Evolutionary conservation across 2,329 filamentous ascomycete species (phyloP).

Genomic region (Mycosphaerella arachidis): DNA sequence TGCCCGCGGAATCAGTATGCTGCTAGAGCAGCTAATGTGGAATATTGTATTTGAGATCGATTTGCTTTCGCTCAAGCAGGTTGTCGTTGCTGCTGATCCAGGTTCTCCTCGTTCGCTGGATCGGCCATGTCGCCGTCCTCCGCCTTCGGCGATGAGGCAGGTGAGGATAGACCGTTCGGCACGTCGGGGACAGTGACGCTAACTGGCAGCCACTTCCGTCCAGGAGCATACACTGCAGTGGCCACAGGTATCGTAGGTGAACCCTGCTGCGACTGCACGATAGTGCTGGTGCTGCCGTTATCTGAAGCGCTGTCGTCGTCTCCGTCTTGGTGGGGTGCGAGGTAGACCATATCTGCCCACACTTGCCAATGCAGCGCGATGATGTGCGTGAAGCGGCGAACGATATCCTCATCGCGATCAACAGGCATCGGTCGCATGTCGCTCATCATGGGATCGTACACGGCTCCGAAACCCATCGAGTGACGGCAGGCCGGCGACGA

Average conservation of each 20-base stretch:
- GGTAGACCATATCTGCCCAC: conserved; percentile 73
- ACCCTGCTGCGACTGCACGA: conserved; percentile 13
- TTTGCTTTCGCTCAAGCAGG: conserved; percentile 1
- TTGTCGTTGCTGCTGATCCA: conserved; percentile 5
- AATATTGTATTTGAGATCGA: not conserved
- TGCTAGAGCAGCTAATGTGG: not conserved
- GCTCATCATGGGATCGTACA: conserved; percentile 21
- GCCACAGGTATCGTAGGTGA: conserved; percentile 29
- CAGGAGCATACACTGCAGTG: conserved; percentile 28
- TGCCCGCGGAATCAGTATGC: not conserved
- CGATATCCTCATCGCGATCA: conserved; percentile 53
- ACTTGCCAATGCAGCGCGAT: conserved; percentile 85
- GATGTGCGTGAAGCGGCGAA: conserved; percentile 75
- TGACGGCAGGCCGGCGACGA: conserved; percentile 8
- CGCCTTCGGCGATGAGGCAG: conserved; percentile 12
- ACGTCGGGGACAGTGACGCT: conserved; percentile 28
- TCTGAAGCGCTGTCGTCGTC: conserved; percentile 22
- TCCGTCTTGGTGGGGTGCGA: conserved; percentile 16
- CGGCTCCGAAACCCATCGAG: conserved; percentile 26
- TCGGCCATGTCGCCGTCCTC: conserved; percentile 5
- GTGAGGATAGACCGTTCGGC: conserved; percentile 22
- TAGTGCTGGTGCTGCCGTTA: conserved; percentile 18
- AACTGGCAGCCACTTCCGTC: conserved; percentile 29
- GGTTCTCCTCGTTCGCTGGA: not conserved
- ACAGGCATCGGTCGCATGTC: conserved; percentile 8